Evolutionary conservation across 495 filamentous ascomycete genomes (phyloP).

Genomic region (Penicillium manginii): DNA sequence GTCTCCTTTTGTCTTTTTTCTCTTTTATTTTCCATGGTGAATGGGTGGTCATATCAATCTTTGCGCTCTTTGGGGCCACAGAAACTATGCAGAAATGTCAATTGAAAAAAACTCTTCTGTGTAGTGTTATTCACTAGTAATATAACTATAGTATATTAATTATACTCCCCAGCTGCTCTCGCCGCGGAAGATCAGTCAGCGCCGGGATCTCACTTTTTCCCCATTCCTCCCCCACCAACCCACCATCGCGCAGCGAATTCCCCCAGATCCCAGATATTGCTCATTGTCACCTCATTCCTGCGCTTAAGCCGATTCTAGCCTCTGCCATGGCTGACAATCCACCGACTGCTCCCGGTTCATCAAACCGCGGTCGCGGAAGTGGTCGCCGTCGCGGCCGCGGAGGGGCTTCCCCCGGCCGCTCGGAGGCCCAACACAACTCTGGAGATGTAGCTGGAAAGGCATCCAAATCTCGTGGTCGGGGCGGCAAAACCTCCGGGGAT

Average conservation of each 20-base stretch:
- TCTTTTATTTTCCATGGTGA: background rate
- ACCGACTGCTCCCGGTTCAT: constrained; percentile 30
- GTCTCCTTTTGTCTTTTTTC: background rate
- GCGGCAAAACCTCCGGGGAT: constrained; percentile 34
- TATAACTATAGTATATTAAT: background rate
- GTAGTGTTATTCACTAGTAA: too few relatives aligned
- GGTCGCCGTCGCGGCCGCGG: constrained; percentile 49
- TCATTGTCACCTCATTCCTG: constrained; percentile 15
- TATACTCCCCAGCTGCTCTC: background rate
- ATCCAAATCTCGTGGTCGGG: constrained; percentile 37
- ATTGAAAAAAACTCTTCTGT: background rate
- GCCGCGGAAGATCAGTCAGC: constrained; percentile 33
- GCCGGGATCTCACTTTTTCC: constrained; percentile 25
- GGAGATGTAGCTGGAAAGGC: constrained; percentile 30
- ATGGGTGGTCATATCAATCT: background rate
- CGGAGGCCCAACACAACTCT: constrained; percentile 25
- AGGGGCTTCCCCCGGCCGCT: constrained; percentile 34
- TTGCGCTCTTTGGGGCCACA: background rate
- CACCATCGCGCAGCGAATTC: constrained; percentile 10
- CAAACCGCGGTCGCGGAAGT: constrained; percentile 41
- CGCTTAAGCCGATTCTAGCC: constrained; percentile 7
- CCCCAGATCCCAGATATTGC: constrained; percentile 1
- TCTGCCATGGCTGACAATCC: constrained; percentile 43
- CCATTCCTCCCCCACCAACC: constrained; percentile 24
- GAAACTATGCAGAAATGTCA: constrained; percentile 1